phyloP scores from a whole-genome alignment of 2,329 filamentous ascomycete genomes.

The Paradendryphiella salina region DNA sequence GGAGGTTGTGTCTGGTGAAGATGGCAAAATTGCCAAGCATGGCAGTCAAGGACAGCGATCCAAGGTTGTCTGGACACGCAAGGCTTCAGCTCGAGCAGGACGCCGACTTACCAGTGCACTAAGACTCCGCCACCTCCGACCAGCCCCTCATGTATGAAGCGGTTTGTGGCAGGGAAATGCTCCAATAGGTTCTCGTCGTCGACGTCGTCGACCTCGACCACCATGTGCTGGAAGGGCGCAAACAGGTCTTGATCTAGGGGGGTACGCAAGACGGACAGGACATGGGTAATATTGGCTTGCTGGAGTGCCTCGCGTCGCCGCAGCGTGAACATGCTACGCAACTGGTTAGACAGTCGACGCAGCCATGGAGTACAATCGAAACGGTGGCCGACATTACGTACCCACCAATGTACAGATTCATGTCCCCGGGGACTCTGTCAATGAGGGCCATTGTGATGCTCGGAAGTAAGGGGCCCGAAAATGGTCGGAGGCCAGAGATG shows the following conservation, averaged over 20 bases:
- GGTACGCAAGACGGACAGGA: conserved; percentile 78
- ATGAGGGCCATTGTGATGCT: conserved; percentile 59
- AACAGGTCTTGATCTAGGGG: conserved; percentile 61
- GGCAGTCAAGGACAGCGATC: conserved; percentile 33
- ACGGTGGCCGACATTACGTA: conserved; percentile 51
- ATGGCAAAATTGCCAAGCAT: conserved; percentile 43
- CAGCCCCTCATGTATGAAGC: conserved; percentile 80
- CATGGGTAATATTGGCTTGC: conserved; percentile 79
- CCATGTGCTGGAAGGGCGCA: conserved; percentile 69
- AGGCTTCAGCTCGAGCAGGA: conserved; percentile 42
- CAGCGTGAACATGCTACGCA: conserved; percentile 73
- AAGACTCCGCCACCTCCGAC: conserved; percentile 64
- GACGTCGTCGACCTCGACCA: conserved; percentile 86
- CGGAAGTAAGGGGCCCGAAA: conserved; percentile 14
- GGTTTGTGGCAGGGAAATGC: conserved; percentile 75
- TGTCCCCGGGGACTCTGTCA: conserved; percentile 68
- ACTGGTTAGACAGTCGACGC: conserved; percentile 29
- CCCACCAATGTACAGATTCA: conserved; percentile 80
- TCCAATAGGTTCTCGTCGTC: conserved; percentile 85
- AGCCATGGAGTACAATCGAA: conserved; percentile 23
- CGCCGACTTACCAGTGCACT: conserved; percentile 67
- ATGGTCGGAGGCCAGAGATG: conserved; percentile 28
- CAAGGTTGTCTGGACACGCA: conserved; percentile 35
- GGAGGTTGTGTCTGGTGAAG: conserved; percentile 26
- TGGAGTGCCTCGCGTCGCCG: conserved; percentile 70